phyloP scores from a whole-genome alignment of 192 early-diverging fungal species.

The Coemansia sp. region DNA sequence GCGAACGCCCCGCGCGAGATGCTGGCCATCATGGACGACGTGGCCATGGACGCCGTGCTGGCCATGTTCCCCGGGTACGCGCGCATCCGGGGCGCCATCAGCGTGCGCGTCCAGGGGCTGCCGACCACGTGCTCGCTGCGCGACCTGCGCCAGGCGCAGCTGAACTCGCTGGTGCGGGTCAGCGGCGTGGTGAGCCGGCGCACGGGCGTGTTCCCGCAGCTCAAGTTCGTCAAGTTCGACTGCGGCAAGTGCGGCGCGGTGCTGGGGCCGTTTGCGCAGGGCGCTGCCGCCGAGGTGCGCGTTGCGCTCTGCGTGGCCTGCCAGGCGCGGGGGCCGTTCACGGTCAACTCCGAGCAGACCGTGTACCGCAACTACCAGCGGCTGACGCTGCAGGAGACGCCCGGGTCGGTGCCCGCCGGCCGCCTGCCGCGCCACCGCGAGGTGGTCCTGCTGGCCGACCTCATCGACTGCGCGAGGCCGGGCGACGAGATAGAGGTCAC shows the following conservation, averaged over 20 bases:
- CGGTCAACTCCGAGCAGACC: slow-evolving; percentile 90
- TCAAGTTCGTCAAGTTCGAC: slow-evolving; percentile 95
- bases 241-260: slow-evolving; percentile 90
- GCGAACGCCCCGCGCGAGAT: slow-evolving; percentile 86
- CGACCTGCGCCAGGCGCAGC: slow-evolving; percentile 85
- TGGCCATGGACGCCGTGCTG: slow-evolving; percentile 87
- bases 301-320: slow-evolving; percentile 83
- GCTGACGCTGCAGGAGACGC: slow-evolving; percentile 92
- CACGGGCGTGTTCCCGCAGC: slow-evolving; percentile 94
- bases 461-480: slow-evolving; percentile 93
- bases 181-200: slow-evolving; percentile 90
- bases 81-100: slow-evolving; percentile 86
- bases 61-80: slow-evolving; percentile 89
- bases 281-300: slow-evolving; percentile 81
- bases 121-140: slow-evolving; percentile 82
- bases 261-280: slow-evolving; percentile 93
- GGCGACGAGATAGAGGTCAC: slow-evolving; percentile 97
- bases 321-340: slow-evolving; percentile 89
- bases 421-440: slow-evolving; percentile 92
- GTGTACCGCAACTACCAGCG: slow-evolving; percentile 97
- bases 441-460: slow-evolving; percentile 91
- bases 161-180: slow-evolving; percentile 90
- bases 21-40: slow-evolving; percentile 87
- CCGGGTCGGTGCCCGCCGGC: slow-evolving; percentile 92
- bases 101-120: slow-evolving; percentile 89